Evolutionary conservation across 345 rosid species (phyloP), one percentile per base, ranked within the genome.

Genomic region (Aquilaria yunnanensis): DNA sequence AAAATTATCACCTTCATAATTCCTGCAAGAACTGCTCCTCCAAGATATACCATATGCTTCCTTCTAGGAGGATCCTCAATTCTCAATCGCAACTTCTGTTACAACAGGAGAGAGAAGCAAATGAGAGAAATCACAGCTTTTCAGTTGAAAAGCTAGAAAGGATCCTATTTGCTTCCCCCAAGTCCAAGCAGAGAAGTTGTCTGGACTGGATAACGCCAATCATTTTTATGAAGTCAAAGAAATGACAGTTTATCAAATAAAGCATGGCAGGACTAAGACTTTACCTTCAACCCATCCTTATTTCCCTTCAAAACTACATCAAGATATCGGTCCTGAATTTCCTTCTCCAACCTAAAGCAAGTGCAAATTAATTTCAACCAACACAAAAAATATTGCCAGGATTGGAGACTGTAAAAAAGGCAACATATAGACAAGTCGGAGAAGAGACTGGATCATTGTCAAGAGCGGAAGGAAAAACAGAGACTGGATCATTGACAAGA

Each of bases 21-120:
- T 61, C 97, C 97, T 6, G 99, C 99, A 68, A 94, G 95, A 76
- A 88, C 97, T 43, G 96, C 97, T 29, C 97, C 99, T 64, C 99
- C 99, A 9, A 94, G 83, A 80, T 94, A 94, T 30, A 90, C 99
- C 99, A 94, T 94, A 76, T 94, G 96, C 77, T 94, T 94, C 81
- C 99, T 88, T 71, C 95, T 81, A 3, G 96, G 99, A 61, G 97
- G 99, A 76, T 94, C 99, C 72, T 94, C 99, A 23, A 94, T 90
- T 56, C 92, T 62, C 77, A 90, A 69, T 56, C 95, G 75, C 58
- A 93, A 79, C 75, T 93, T 93, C 97, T 90, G 81, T 58, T 67
- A 43, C 52, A 61, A 67, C 23, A 67, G 56, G 61, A 56, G 50
- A 29, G 67, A 53, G 61, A 59, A 31, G 54, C 16, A 64, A 59